These are phyloP conservation scores for Amaranthus hypochondriacus DNA, from an alignment of 148 eudicot genomes.

Conservation along the genomic window DNA sequence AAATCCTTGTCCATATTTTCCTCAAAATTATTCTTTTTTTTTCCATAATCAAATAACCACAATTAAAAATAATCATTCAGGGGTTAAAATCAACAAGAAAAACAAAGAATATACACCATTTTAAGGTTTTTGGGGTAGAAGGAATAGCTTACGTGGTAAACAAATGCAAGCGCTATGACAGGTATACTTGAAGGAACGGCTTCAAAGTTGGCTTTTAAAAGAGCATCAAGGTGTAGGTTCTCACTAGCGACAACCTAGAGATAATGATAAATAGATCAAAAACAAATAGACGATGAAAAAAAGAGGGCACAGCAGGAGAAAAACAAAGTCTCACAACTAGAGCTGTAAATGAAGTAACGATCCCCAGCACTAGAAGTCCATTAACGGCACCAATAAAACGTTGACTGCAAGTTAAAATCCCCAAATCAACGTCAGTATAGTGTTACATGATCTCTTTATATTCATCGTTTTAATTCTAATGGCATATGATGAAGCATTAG, in stretches of 20 bases:
- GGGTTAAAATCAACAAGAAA: background rate
- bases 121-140: background rate
- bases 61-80: too few species aligned
- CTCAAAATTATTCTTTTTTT: background rate
- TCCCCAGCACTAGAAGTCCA: slow-evolving; percentile 68
- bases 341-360: slow-evolving; percentile 64
- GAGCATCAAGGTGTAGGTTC: slow-evolving; percentile 82
- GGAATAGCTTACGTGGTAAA: slow-evolving; percentile 59
- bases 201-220: slow-evolving; percentile 68
- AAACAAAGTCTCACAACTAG: slow-evolving; percentile 61
- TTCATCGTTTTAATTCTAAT: too few species aligned
- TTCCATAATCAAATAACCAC: background rate
- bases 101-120: background rate
- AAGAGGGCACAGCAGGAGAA: background rate
- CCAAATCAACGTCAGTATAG: background rate
- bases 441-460: too few species aligned
- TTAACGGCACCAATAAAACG: slow-evolving; percentile 80
- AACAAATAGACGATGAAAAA: background rate
- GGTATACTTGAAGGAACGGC: slow-evolving; percentile 90
- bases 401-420: slow-evolving; percentile 51
- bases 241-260: slow-evolving; percentile 76
- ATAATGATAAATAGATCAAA: background rate
- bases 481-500: background rate
- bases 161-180: slow-evolving; percentile 81
- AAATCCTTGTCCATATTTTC: background rate